These are phyloP conservation scores for Myxozyma kluyveri DNA, from an alignment of 805 yeast genomes.

Conservation along the genomic window DNA sequence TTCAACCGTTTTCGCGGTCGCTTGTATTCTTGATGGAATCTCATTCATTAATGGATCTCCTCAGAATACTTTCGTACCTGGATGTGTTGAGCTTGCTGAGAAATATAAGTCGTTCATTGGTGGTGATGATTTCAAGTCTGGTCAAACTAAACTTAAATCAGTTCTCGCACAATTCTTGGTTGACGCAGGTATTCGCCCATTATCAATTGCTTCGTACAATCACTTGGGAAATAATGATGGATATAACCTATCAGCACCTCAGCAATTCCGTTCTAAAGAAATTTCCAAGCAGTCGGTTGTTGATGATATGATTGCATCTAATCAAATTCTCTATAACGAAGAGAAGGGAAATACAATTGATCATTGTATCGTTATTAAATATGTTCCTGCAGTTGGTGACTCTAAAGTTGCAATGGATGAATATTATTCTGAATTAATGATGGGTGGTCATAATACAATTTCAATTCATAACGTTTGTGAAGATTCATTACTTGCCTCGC, in stretches of 20 bases:
- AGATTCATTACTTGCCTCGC: conserved; percentile 91
- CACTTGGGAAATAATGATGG: conserved; percentile 98
- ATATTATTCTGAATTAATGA: conserved; percentile 93
- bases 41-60: conserved; percentile 97
- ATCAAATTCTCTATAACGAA: conserved; percentile 77
- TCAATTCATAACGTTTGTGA: conserved; percentile 95
- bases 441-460: conserved; percentile 95
- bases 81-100: conserved; percentile 87
- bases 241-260: conserved; percentile 82
- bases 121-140: conserved; percentile 96
- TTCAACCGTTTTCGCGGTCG: conserved; percentile 91
- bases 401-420: conserved; percentile 98
- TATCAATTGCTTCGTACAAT: conserved; percentile 91
- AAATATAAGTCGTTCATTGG: conserved; percentile 73
- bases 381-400: conserved; percentile 91
- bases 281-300: conserved; percentile 90
- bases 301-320: conserved; percentile 89
- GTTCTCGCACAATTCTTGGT: conserved; percentile 93
- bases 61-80: conserved; percentile 96
- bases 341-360: conserved; percentile 76
- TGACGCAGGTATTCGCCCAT: conserved; percentile 95
- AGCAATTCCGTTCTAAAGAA: conserved; percentile 93
- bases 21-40: conserved; percentile 79
- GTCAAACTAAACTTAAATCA: conserved; percentile 95
- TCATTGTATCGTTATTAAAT: conserved; percentile 93